Percentiles rank a stretch among this genome's conserved stretches.
Conservation (phyloP, 306 rosid species). For the Quercus agrifolia region DNA sequence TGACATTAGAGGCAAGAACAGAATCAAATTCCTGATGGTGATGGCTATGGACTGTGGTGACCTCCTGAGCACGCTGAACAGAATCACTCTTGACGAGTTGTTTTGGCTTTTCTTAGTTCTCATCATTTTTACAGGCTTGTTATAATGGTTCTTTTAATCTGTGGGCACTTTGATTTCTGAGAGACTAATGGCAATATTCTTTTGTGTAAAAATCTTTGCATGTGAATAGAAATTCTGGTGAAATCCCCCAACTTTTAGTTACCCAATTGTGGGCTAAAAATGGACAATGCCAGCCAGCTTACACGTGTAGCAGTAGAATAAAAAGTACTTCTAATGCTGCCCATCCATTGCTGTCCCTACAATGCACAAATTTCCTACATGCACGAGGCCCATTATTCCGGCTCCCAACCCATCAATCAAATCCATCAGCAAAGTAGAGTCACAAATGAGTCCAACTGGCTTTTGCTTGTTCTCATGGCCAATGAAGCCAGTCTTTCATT, state of each 20-base stretch:
- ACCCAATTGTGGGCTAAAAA: conserved; percentile 24
- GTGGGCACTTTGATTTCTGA: not conserved
- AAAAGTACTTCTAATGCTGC: conserved; percentile 47
- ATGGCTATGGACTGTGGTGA: conserved; percentile 27
- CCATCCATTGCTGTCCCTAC: conserved; percentile 86
- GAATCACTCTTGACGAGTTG: conserved; percentile 32
- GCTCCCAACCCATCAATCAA: conserved; percentile 68
- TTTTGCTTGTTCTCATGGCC: conserved; percentile 4
- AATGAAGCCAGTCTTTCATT: conserved; percentile 4
- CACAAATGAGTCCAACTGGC: conserved; percentile 18
- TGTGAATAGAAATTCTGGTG: no score
- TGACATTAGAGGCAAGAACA: conserved; percentile 32
- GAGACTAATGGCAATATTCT: conserved; percentile 1
- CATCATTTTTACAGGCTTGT: not conserved
- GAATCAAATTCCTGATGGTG: conserved; percentile 53
- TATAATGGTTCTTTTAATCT: not conserved
- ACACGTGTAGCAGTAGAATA: conserved; percentile 49
- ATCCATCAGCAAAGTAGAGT: conserved; percentile 32
- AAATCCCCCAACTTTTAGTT: conserved; percentile 7
- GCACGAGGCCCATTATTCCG: conserved; percentile 52
- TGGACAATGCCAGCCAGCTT: conserved; percentile 31
- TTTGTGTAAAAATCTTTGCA: not conserved
- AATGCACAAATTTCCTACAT: conserved; percentile 39
- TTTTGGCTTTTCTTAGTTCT: conserved; percentile 12
- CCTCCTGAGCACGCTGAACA: conserved; percentile 17